phyloP scores from a whole-genome alignment of 768 basidiomycete species.

The Mycena amicta region DNA sequence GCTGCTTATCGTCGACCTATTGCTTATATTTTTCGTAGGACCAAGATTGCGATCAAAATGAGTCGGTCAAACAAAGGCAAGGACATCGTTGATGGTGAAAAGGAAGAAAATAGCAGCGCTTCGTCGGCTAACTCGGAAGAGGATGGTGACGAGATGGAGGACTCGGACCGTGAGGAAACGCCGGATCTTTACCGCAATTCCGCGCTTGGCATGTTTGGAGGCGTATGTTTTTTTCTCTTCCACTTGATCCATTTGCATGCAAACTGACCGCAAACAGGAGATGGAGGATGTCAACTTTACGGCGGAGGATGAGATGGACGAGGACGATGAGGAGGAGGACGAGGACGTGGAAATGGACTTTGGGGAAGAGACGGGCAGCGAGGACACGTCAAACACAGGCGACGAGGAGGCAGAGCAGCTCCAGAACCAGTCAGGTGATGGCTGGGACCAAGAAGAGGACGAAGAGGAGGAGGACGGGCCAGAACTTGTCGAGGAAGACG shows the following conservation, averaged over 20 bases:
- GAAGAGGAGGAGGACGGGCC: conserved; percentile 27
- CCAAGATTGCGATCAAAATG: conserved; percentile 99
- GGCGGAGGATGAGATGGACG: conserved; percentile 78
- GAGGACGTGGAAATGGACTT: conserved; percentile 89
- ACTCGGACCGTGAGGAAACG: conserved; percentile 70
- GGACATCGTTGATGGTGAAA: conserved; percentile 57
- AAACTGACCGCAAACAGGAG: too few relatives aligned
- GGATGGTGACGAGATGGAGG: conserved; percentile 61
- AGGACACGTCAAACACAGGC: conserved; percentile 76
- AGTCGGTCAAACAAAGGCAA: conserved; percentile 72
- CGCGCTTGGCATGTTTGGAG: conserved; percentile 92
- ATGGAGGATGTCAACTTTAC: conserved; percentile 80
- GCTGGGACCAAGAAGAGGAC: conserved; percentile 66
- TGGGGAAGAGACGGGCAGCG: conserved; percentile 80
- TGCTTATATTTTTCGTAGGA: conserved; percentile 47
- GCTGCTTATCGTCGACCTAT: conserved; percentile 1
- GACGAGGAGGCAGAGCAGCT: conserved; percentile 61
- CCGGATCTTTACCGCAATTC: conserved; percentile 96
- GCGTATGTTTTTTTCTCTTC: too few relatives aligned
- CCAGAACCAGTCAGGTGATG: conserved; percentile 66
- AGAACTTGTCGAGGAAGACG: conserved; percentile 49
- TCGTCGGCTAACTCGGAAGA: conserved; percentile 54
- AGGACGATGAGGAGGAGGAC: conserved; percentile 81
- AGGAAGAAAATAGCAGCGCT: conserved; percentile 48
- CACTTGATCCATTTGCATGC: too few relatives aligned